These are phyloP conservation scores for Eucommia ulmoides DNA, from an alignment of 257 asterid species.

Conservation along the genomic window DNA sequence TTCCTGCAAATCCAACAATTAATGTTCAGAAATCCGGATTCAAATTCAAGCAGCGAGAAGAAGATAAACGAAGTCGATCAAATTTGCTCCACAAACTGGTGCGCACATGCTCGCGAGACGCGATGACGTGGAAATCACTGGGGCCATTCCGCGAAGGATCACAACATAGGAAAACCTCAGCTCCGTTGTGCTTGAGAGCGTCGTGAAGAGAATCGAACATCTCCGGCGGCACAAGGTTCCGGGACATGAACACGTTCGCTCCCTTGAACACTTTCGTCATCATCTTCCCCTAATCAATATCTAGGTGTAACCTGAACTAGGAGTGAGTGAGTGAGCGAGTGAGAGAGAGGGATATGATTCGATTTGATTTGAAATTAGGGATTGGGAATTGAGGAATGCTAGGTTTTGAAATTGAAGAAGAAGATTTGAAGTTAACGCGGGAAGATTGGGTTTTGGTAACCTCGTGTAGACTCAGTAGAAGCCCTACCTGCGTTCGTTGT, in stretches of 20 bases:
- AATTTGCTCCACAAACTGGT: not conserved
- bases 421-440: not conserved
- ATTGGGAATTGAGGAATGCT: not conserved
- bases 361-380: too few species aligned
- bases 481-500: too few species aligned
- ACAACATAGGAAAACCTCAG: constrained; percentile 71
- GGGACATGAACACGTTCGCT: constrained; percentile 64
- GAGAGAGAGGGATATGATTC: too few species aligned
- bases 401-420: not conserved
- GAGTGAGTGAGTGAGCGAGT: not conserved
- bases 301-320: too few species aligned
- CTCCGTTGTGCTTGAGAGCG: constrained; percentile 87
- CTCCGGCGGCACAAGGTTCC: constrained; percentile 88
- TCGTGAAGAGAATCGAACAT: constrained; percentile 84
- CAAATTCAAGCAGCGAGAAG: not conserved
- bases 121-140: constrained; percentile 76
- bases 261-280: constrained; percentile 65
- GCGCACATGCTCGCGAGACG: constrained; percentile 65
- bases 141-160: constrained; percentile 74
- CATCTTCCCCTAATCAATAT: too few species aligned
- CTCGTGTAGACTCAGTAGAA: too few species aligned
- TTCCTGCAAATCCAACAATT: constrained; percentile 37
- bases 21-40: constrained; percentile 1
- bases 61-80: constrained; percentile 9
- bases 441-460: too few species aligned